Evolutionary conservation across 2,329 filamentous ascomycete genomes (phyloP), one percentile per base, ranked within the genome.

Genomic region (Fusarium sp.): DNA sequence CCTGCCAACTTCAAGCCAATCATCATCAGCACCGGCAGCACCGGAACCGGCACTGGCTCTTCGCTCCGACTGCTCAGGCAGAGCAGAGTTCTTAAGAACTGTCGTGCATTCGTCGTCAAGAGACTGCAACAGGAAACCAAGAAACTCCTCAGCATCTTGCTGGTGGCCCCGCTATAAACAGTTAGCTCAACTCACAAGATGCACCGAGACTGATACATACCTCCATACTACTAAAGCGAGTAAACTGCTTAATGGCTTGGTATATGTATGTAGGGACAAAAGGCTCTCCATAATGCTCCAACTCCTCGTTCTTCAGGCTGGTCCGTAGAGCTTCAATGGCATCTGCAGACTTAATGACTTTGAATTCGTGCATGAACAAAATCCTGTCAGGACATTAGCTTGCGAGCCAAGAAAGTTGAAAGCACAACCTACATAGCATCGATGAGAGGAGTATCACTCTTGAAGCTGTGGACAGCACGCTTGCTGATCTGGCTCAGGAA

Each of bases 201-300:
- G 13, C 6, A 4, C 4, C 22, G 15, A n/a, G 20, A 7, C 4
- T n/a, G 35, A 37, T 43, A 82, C 89, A 78, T 84, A 94, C 92
- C 77, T 92, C 90, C 94, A 99, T 97, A 75, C 91, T 92, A 23
- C 92, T 90, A 79, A 99, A 99, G 53, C 94, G 89, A 43, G 94
- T 91, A 58, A 97, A 84, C 72, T 92, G 89, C 73, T 92, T 89
- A 75, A 98, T 97, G 40, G 94, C 93, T 64, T 97, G 92, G 76
- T 98, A 99, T 20, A 99, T 93, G 78, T 96, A 97, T 75, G 97
- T 94, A 1, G 96, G 96, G 20, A 90, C 95, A 63, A 99, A 94
- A 4, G 94, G 87, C 56, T 97, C 94, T 43, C 96, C 96, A 75
- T 94, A 97, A 70, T 94, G 89, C 78, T 97, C 94, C 39, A 97